These are phyloP conservation scores for Talaromyces funiculosus DNA, from an alignment of 2,329 filamentous ascomycete species.

Conservation along the genomic window DNA sequence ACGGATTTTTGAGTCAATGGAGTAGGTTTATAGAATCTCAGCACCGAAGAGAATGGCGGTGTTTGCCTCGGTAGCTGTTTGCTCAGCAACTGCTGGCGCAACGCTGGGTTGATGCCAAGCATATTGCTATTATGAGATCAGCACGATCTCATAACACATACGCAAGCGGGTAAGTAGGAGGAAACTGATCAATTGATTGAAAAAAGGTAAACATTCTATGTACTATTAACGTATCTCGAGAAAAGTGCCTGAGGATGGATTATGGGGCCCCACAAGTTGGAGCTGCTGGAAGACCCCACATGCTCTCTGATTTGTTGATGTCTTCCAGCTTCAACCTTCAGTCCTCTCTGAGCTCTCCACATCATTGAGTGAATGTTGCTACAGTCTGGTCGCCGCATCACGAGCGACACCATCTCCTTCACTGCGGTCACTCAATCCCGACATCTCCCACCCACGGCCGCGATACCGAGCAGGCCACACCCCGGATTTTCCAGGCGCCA, in stretches of 20 bases:
- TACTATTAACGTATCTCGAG: neutral
- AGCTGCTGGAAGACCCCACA: neutral
- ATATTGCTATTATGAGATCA: neutral
- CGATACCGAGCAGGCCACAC: constrained; percentile 31
- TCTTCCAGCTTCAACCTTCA: neutral
- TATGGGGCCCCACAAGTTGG: neutral
- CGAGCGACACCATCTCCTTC: constrained; percentile 8
- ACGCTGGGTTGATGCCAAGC: neutral
- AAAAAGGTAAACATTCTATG: neutral
- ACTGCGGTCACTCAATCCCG: neutral
- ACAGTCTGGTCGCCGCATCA: constrained; percentile 2
- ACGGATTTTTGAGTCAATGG: neutral
- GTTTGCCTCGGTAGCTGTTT: neutral
- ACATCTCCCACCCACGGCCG: constrained; percentile 14
- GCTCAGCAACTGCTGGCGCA: neutral
- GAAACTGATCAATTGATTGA: neutral
- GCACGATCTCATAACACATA: neutral
- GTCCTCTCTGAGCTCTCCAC: neutral
- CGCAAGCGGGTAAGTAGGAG: neutral
- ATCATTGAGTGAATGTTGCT: neutral
- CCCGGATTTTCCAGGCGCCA: constrained; percentile 44
- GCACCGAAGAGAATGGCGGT: neutral
- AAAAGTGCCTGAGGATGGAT: neutral
- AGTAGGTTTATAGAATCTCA: neutral
- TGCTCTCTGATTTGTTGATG: neutral